phyloP scores from a whole-genome alignment of 2,329 filamentous ascomycete genomes.

The Aspergillus fischeri region DNA sequence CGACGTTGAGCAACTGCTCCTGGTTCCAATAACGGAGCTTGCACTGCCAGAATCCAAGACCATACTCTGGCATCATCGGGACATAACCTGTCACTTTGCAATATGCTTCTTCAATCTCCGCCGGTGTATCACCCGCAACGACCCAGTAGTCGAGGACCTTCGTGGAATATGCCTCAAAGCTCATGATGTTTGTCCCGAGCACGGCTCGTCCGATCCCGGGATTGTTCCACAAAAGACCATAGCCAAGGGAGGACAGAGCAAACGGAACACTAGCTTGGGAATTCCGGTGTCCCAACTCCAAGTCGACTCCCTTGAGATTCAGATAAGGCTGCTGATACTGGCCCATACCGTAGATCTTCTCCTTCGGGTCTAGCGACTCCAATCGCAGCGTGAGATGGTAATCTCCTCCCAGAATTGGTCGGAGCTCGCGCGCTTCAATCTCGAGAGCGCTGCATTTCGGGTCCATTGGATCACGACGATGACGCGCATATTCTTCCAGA shows the following conservation, averaged over 20 bases:
- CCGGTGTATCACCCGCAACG: constrained; percentile 54
- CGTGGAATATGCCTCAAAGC: constrained; percentile 58
- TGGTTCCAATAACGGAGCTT: constrained; percentile 64
- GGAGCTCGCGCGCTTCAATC: constrained; percentile 57
- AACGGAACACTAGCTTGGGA: constrained; percentile 64
- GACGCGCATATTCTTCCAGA: constrained; percentile 52
- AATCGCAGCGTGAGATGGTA: constrained; percentile 58
- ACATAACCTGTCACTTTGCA: constrained; percentile 54
- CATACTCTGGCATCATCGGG: constrained; percentile 66
- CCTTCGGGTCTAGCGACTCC: constrained; percentile 51
- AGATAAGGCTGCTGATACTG: constrained; percentile 63
- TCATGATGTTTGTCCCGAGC: constrained; percentile 58
- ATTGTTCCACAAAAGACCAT: constrained; percentile 65
- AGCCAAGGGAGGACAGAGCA: constrained; percentile 55
- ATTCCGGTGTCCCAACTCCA: constrained; percentile 64
- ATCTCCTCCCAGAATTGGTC: constrained; percentile 49
- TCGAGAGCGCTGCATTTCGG: constrained; percentile 57
- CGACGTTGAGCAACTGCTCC: constrained; percentile 58
- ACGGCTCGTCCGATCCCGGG: constrained; percentile 59
- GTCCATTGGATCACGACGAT: constrained; percentile 49
- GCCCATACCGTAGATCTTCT: constrained; percentile 66
- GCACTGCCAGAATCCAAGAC: constrained; percentile 66
- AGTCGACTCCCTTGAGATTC: constrained; percentile 59
- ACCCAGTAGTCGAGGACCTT: constrained; percentile 61
- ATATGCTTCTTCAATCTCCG: constrained; percentile 55